phyloP scores from a whole-genome alignment of 1,284 basidiomycete genomes.

The Pseudozyma pruni region DNA sequence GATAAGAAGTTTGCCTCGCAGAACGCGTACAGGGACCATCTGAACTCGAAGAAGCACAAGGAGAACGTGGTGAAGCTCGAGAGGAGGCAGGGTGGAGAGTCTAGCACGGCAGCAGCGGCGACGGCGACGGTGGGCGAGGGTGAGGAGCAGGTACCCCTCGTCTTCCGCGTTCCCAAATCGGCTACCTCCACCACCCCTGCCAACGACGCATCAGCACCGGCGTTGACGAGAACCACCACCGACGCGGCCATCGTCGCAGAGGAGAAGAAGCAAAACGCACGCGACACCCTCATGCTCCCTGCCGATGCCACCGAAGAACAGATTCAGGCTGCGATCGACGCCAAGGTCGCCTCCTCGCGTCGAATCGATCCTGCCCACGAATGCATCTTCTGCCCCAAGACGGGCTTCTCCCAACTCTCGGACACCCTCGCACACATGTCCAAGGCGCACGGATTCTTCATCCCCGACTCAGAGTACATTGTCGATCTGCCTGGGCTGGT shows the following conservation, averaged over 20 bases:
- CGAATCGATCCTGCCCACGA: slow-evolving; percentile 59
- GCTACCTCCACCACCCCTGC: slow-evolving; percentile 2
- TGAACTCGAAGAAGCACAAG: slow-evolving; percentile 89
- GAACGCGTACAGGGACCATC: slow-evolving; percentile 87
- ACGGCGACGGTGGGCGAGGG: slow-evolving; percentile 3
- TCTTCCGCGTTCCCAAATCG: slow-evolving; percentile 41
- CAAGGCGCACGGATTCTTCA: slow-evolving; percentile 87
- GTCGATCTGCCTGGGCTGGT: slow-evolving; percentile 84
- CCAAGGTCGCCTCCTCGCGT: slow-evolving; percentile 57
- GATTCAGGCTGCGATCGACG: slow-evolving; percentile 59
- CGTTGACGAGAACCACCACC: slow-evolving; percentile 8
- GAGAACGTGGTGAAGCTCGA: slow-evolving; percentile 76
- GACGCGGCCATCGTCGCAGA: slow-evolving; percentile 20
- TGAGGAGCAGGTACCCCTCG: slow-evolving; percentile 33
- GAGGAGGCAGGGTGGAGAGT: slow-evolving; percentile 11
- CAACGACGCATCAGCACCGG: slow-evolving; percentile 5
- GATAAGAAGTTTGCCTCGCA: slow-evolving; percentile 91
- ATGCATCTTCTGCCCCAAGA: slow-evolving; percentile 82
- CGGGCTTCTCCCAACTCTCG: slow-evolving; percentile 73
- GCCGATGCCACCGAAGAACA: slow-evolving; percentile 60
- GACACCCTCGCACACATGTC: slow-evolving; percentile 89
- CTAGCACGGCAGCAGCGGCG: slow-evolving; percentile 3
- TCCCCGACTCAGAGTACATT: slow-evolving; percentile 92
- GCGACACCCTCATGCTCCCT: slow-evolving; percentile 36
- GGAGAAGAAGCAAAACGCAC: slow-evolving; percentile 35